A percentile compares a stretch with the other conserved stretches of the same genome.
phyloP scores from a whole-genome alignment of 495 filamentous ascomycete genomes.

The Talaromyces ruber region DNA sequence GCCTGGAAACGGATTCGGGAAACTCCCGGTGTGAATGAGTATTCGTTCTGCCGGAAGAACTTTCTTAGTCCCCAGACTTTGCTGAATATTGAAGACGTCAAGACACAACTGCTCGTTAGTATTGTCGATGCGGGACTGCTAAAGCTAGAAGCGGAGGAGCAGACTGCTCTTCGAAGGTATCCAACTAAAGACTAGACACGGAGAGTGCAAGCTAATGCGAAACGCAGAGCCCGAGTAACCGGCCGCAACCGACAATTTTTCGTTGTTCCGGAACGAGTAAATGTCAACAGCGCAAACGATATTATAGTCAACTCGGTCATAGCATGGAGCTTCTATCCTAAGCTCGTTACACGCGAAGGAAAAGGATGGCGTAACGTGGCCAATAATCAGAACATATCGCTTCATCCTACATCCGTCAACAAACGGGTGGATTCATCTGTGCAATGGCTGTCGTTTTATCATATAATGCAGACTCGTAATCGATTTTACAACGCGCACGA shows the following conservation, averaged over 20 bases:
- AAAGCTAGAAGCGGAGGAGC: constrained; percentile 59
- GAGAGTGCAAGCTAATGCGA: constrained; percentile 17
- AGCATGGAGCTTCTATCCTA: constrained; percentile 91
- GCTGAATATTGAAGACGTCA: constrained; percentile 86
- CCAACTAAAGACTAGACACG: constrained; percentile 1
- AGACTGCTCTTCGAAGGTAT: constrained; percentile 51
- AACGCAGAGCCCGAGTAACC: constrained; percentile 37
- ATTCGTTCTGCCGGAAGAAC: constrained; percentile 84
- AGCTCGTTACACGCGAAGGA: constrained; percentile 75
- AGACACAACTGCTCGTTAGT: constrained; percentile 75
- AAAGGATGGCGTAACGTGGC: constrained; percentile 85
- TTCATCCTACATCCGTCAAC: constrained; percentile 83
- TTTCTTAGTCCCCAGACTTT: constrained; percentile 79
- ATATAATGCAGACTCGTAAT: constrained; percentile 85
- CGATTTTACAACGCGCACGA: constrained; percentile 83
- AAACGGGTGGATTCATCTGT: constrained; percentile 51
- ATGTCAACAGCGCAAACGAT: constrained; percentile 70
- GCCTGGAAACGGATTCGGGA: constrained; percentile 75
- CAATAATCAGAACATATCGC: constrained; percentile 78
- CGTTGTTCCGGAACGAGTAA: constrained; percentile 61
- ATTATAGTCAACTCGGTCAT: constrained; percentile 67
- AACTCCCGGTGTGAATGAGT: constrained; percentile 57
- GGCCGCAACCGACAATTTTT: constrained; percentile 68
- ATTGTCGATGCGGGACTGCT: constrained; percentile 78
- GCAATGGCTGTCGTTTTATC: constrained; percentile 87